Base-by-base conservation (phyloP, 2,329 filamentous ascomycete species). In the Arthrobotrys sphaeroides region DNA sequence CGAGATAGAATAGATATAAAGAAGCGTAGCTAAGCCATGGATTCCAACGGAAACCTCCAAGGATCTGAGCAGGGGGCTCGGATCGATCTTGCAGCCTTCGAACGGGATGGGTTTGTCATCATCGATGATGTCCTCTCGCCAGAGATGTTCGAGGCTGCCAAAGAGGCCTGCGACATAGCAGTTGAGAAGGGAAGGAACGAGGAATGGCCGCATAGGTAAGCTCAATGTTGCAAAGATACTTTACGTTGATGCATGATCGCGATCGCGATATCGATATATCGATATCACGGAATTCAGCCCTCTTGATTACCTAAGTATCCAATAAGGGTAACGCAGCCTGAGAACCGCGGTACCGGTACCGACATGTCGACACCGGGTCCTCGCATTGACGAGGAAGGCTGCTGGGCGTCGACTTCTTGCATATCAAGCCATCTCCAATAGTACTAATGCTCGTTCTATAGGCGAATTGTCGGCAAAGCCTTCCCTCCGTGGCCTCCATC, bases 401-500 rank as follows among this genome's bases (percentile, higher is more conserved):
- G n/a, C n/a, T 36, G 24, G 42, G 26, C 13, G 33, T 18, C 33
- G 20, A 31, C 10, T 12, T 20, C 3, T 36, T 5, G 18, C 43
- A 26, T 18, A 16, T 38, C 20, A 20, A 10, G 13, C 31, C 12
- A 31, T 18, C 22, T 13, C 22, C 9, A 16, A 13, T 24, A 12
- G 18, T 42, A 10, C 49, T 69, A 20, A 26, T 20, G n/a, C 5
- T 31, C 22, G 33, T 43, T 36, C 53, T 10, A 33, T 49, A 75
- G 72, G 59, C 77, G 77, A 53, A 77, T 69, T 38, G 77, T 78
- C 59, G 73, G 73, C 2, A 78, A 78, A 33, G 74, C 77, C 6
- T 78, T 78, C 40, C 77, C 77, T 9, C 77, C 77, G 28, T 78
- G 77, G 77, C 77, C 77, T 16, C 31, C 59, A 9, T 64, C 64